Evolutionary conservation across 805 yeast genomes (phyloP).

Genomic region (Groenewaldozyma salmanticensis): DNA sequence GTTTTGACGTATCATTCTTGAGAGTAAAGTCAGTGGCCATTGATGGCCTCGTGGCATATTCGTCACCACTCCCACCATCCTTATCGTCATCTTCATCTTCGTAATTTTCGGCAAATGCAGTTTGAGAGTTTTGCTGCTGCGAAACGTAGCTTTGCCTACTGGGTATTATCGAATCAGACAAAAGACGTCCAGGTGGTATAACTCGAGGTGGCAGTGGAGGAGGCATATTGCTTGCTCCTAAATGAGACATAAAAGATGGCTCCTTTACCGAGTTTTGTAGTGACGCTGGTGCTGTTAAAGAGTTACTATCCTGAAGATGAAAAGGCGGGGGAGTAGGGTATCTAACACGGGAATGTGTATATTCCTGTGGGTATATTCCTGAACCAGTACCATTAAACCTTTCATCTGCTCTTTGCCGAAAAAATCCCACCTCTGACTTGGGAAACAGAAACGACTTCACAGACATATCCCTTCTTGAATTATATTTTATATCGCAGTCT

Average conservation of each 20-base stretch:
- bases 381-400: constrained; percentile 1
- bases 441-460: constrained; percentile 2
- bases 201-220: background rate
- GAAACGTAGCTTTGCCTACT: too few species aligned
- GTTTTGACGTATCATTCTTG: too few species aligned
- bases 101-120: too few species aligned
- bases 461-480: too few species aligned
- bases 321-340: constrained; percentile 6
- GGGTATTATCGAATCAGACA: too few species aligned
- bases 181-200: background rate
- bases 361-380: constrained; percentile 4
- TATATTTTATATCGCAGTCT: too few species aligned
- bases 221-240: background rate
- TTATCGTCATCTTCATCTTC: too few species aligned
- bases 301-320: background rate
- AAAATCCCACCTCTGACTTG: background rate
- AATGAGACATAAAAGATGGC: too few species aligned
- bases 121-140: too few species aligned
- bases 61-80: too few species aligned
- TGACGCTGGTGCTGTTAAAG: background rate
- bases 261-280: background rate
- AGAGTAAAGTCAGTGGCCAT: too few species aligned
- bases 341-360: constrained; percentile 1
- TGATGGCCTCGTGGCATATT: too few species aligned
- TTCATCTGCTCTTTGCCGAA: background rate